These are phyloP conservation scores for Aureobasidium namibiae DNA, from an alignment of 2,329 filamentous ascomycete genomes.

Conservation along the genomic window DNA sequence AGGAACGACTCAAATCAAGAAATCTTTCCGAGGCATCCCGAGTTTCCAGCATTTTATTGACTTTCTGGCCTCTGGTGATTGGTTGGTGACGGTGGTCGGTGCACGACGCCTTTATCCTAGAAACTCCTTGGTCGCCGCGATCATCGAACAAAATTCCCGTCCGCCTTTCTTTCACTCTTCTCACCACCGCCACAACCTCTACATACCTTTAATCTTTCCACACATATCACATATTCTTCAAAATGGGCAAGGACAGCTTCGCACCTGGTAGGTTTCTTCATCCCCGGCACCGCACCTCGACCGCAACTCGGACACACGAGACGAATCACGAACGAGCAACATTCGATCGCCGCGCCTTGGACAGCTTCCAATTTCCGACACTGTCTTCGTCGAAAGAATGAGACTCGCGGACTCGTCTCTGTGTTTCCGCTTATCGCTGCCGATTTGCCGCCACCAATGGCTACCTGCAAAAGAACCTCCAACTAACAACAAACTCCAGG, in stretches of 20 bases:
- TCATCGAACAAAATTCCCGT: constrained; percentile 15
- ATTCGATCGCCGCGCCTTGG: background rate
- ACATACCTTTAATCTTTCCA: constrained; percentile 13
- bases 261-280: constrained; percentile 25
- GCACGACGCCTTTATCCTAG: background rate
- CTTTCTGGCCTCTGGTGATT: background rate
- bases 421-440: background rate
- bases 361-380: background rate
- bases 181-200: constrained; percentile 5
- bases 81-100: background rate
- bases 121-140: constrained; percentile 9
- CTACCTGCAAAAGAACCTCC: background rate
- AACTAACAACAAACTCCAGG: constrained; percentile 44
- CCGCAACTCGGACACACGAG: background rate
- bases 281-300: background rate
- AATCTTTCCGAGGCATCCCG: constrained; percentile 2
- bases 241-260: constrained; percentile 32
- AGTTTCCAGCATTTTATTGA: constrained; percentile 8
- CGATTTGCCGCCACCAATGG: background rate
- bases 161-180: constrained; percentile 2
- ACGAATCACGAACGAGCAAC: background rate
- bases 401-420: background rate
- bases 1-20: background rate
- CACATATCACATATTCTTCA: constrained; percentile 17
- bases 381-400: background rate